Base-by-base conservation (phyloP, 805 yeast genomes). In the Blastobotrys attinorum region DNA sequence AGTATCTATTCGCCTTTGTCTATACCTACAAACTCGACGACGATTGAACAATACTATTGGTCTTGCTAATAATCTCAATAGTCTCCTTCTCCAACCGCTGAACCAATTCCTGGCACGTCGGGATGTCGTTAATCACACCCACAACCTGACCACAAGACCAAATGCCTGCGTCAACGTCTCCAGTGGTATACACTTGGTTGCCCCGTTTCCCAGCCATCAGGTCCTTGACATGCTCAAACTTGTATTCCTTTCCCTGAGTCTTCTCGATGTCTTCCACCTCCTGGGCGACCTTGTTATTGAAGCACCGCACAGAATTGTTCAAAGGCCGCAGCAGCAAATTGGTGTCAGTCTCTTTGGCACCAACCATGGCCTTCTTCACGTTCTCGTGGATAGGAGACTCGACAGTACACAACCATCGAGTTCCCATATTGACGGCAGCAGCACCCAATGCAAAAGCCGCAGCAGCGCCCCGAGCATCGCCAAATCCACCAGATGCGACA, bases 401-500 rank as follows among this genome's bases (percentile, higher is more conserved):
- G 3, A 40, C 52, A 6, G 64, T 60, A 31, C 56, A 50, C 48
- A 60, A 35, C 50, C 58, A 57, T 32, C 64, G 57, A 57, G 82
- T 73, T 0, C 83, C 83, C 31, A 77, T n/a, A 44, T 74, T 81
- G 7, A 72, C 79, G 0, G 71, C 78, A 2, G 72, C 62, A 1
- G 78, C 76, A 0, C 81, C 80, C 3, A 49, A 45, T 0, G 54
- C 43, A 7, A 74, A 49, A 23, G 63, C 65, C 1, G 50, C 50
- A 4, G 58, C 52, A 16, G 69, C 59, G 4, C 60, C 58, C 3
- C 39, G 17, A 0, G 65, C 59, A 41, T 63, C 63, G 47, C 59
- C 55, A 13, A 78, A 66, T 0, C 83, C 82, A 15, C 83, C 83
- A 3, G 81, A 71, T 0, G 79, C 74, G 22, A 78, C 59, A 1